These are phyloP conservation scores for Harringtonia lauricola DNA, from an alignment of 2,329 filamentous ascomycete genomes.

Conservation along the genomic window DNA sequence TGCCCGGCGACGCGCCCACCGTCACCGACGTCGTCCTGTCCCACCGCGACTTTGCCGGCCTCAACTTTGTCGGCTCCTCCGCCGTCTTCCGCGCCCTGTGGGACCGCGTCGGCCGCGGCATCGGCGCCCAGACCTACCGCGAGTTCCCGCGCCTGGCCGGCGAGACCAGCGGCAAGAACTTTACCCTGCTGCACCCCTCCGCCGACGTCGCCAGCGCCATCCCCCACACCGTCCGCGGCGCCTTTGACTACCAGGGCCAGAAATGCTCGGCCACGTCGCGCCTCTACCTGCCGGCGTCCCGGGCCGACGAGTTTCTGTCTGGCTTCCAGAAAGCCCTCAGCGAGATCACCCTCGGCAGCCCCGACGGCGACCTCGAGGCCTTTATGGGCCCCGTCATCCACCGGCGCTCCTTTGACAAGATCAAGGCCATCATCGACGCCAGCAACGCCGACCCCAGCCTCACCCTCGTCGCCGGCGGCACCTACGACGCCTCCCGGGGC, in stretches of 20 bases:
- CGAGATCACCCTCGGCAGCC: not conserved
- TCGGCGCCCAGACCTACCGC: constrained; percentile 69
- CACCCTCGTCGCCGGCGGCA: not conserved
- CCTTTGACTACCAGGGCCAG: constrained; percentile 40
- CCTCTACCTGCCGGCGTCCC: constrained; percentile 41
- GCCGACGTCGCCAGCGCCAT: constrained; percentile 33
- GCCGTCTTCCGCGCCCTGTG: constrained; percentile 81
- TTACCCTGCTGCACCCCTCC: constrained; percentile 35
- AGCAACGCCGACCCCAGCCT: not conserved
- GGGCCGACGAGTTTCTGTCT: not conserved
- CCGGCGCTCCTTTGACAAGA: not conserved
- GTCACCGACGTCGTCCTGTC: constrained; percentile 67
- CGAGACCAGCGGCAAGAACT: constrained; percentile 43
- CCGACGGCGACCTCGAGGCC: not conserved
- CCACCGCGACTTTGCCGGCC: constrained; percentile 69
- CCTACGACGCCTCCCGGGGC: not conserved
- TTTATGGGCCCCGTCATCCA: not conserved
- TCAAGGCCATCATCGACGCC: not conserved
- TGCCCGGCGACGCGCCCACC: constrained; percentile 76
- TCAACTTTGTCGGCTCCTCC: constrained; percentile 93
- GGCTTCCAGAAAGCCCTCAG: not conserved
- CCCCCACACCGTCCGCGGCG: constrained; percentile 32
- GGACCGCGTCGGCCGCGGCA: constrained; percentile 68
- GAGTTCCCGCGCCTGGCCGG: constrained; percentile 50
- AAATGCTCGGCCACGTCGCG: constrained; percentile 40